Evolutionary conservation across 1,139 yeast species (phyloP).

Genomic region (Pichia sp.): DNA sequence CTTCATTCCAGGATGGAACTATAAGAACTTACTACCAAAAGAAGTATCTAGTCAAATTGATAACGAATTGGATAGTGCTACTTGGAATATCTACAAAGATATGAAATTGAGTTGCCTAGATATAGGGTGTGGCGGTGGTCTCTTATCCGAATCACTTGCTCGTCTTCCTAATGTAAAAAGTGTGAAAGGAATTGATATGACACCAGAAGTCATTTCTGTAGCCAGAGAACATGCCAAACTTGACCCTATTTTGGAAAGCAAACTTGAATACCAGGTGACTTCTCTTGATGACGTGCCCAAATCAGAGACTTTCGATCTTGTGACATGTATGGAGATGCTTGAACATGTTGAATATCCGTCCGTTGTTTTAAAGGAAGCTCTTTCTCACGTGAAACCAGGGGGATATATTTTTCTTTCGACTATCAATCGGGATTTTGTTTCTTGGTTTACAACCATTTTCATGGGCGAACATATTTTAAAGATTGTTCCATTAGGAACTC

Average conservation of each 20-base stretch:
- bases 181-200: slow-evolving; percentile 82
- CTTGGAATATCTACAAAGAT: slow-evolving; percentile 38
- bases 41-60: slow-evolving; percentile 45
- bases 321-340: slow-evolving; percentile 89
- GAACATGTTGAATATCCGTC: slow-evolving; percentile 91
- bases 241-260: slow-evolving; percentile 56
- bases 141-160: slow-evolving; percentile 81
- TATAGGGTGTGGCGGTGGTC: slow-evolving; percentile 98
- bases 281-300: slow-evolving; percentile 57
- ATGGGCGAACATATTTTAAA: slow-evolving; percentile 77
- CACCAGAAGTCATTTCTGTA: slow-evolving; percentile 74
- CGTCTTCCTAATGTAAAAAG: slow-evolving; percentile 57
- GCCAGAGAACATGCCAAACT: slow-evolving; percentile 63
- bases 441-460: slow-evolving; percentile 91
- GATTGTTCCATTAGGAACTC: slow-evolving; percentile 92
- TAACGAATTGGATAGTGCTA: slow-evolving; percentile 44
- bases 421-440: slow-evolving; percentile 80
- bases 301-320: slow-evolving; percentile 57
- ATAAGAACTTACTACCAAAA: slow-evolving; percentile 56
- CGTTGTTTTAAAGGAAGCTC: slow-evolving; percentile 61
- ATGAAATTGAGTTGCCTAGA: slow-evolving; percentile 59
- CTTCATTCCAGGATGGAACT: slow-evolving; percentile 75
- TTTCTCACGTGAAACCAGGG: slow-evolving; percentile 65
- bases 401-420: slow-evolving; percentile 89
- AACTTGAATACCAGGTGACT: slow-evolving; percentile 51